Conservation (phyloP, 192 early-diverging fungal genomes). For the Entomortierella parvispora region DNA sequence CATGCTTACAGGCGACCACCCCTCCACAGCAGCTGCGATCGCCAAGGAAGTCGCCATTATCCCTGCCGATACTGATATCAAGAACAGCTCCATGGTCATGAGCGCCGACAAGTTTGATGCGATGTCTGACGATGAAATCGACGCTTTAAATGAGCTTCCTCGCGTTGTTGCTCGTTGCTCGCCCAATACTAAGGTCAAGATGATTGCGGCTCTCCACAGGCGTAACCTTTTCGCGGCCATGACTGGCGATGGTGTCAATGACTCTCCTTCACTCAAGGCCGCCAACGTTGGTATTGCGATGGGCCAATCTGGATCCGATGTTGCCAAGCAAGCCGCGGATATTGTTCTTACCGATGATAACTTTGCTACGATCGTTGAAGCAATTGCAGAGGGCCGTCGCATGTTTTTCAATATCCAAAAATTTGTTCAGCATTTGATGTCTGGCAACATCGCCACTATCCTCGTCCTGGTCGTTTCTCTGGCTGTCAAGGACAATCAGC, state of each 20-base stretch:
- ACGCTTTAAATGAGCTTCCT: constrained; percentile 81
- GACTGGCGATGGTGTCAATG: constrained; percentile 90
- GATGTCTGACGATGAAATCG: constrained; percentile 83
- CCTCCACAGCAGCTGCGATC: constrained; percentile 91
- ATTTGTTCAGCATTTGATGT: constrained; percentile 76
- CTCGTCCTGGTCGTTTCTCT: constrained; percentile 75
- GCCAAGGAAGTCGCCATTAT: constrained; percentile 89
- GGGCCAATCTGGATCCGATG: no score
- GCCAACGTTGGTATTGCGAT: no score
- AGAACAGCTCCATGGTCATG: constrained; percentile 72
- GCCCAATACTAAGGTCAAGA: constrained; percentile 97
- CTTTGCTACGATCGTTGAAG: no score
- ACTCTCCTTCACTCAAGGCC: constrained; percentile 77
- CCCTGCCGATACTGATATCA: constrained; percentile 49
- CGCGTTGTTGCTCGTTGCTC: constrained; percentile 91
- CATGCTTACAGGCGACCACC: constrained; percentile 96
- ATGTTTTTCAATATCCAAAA: constrained; percentile 81
- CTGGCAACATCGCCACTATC: constrained; percentile 77
- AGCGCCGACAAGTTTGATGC: constrained; percentile 88
- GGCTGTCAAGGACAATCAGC: constrained; percentile 67
- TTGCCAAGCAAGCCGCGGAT: no score
- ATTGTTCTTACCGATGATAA: no score
- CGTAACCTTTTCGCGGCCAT: constrained; percentile 78
- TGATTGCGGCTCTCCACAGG: constrained; percentile 91
- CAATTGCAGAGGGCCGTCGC: constrained; percentile 81